These are phyloP conservation scores for Vanderwaltozyma yarrowii DNA, from an alignment of 805 yeast genomes.

Conservation along the genomic window DNA sequence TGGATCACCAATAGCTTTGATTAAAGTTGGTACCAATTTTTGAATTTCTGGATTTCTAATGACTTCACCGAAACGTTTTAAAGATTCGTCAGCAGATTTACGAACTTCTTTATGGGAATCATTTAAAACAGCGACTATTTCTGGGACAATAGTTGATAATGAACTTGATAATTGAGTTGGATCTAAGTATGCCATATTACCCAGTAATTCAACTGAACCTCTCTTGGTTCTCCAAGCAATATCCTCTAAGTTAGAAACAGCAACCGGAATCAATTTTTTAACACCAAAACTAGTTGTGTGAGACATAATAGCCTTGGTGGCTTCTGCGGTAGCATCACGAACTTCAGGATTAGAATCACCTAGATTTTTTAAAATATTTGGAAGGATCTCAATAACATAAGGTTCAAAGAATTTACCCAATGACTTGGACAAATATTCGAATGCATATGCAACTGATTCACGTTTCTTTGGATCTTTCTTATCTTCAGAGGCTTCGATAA, in stretches of 20 bases:
- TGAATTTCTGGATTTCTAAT: constrained; percentile 96
- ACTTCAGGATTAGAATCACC: constrained; percentile 85
- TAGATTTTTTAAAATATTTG: constrained; percentile 64
- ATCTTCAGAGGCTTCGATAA: constrained; percentile 81
- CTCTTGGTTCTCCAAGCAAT: constrained; percentile 93
- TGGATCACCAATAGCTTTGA: constrained; percentile 94
- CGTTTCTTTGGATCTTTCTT: constrained; percentile 62
- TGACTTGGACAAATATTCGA: constrained; percentile 72
- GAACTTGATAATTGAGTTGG: constrained; percentile 90
- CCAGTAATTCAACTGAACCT: constrained; percentile 91
- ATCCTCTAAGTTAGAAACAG: constrained; percentile 75
- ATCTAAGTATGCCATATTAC: constrained; percentile 96
- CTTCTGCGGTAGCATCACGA: constrained; percentile 77
- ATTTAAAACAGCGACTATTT: constrained; percentile 86
- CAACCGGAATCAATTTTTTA: constrained; percentile 81
- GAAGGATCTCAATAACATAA: constrained; percentile 80
- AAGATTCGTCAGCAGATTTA: constrained; percentile 82
- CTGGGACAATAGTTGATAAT: constrained; percentile 84
- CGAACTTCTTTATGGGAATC: constrained; percentile 97
- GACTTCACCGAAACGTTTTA: constrained; percentile 91
- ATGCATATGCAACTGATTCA: constrained; percentile 80
- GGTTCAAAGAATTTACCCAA: constrained; percentile 84
- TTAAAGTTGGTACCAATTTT: constrained; percentile 72
- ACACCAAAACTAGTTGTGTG: constrained; percentile 89
- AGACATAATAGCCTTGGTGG: constrained; percentile 83